Conservation (phyloP, 805 yeast genomes). For the Isabelozyma rhagii region DNA sequence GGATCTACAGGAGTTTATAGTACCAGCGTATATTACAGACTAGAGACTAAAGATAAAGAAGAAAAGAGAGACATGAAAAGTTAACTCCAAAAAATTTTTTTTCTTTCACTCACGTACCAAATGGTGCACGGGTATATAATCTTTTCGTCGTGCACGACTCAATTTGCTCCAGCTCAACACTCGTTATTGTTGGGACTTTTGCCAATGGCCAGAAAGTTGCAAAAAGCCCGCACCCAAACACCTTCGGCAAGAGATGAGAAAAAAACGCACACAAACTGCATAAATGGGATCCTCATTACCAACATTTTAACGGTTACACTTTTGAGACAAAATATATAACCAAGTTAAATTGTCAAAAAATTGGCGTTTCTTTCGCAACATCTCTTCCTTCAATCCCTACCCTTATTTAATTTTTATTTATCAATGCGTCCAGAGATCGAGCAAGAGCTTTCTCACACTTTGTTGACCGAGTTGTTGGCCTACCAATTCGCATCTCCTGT, state of each 20-base stretch:
- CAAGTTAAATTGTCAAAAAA: too few relatives aligned
- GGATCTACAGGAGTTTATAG: slow-evolving; percentile 8
- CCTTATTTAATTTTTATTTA: background rate
- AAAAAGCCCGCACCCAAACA: background rate
- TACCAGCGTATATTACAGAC: background rate
- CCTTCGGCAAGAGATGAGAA: background rate
- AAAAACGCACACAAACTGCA: background rate
- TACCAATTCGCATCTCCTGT: slow-evolving; percentile 99
- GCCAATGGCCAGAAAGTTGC: background rate
- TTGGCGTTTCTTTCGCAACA: too few relatives aligned
- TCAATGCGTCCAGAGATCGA: slow-evolving; percentile 89
- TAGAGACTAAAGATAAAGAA: background rate
- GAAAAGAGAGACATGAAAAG: background rate
- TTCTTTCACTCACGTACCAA: background rate
- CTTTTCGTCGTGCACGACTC: background rate
- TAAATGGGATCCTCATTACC: background rate
- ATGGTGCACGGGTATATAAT: background rate
- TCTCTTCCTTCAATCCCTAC: too few relatives aligned
- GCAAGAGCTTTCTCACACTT: slow-evolving; percentile 94
- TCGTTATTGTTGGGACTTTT: background rate
- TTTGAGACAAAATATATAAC: background rate
- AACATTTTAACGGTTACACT: background rate
- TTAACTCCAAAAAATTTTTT: background rate
- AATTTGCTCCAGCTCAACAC: background rate
- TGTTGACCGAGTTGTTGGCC: slow-evolving; percentile 93